These are phyloP conservation scores for Quercus rubra DNA, from an alignment of 306 rosid genomes.

Conservation along the genomic window DNA sequence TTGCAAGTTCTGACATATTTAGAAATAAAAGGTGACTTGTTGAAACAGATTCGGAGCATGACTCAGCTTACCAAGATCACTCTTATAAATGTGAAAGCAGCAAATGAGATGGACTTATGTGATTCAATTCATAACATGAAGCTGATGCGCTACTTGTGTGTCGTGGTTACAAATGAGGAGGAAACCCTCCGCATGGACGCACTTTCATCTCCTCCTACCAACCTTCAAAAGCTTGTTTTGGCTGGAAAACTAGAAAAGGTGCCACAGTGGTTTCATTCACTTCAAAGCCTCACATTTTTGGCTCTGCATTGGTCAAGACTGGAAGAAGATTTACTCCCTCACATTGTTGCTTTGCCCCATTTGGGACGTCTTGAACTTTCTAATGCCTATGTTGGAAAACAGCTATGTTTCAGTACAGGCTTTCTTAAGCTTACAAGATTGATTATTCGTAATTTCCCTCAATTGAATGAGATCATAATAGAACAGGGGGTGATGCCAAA, in stretches of 20 bases:
- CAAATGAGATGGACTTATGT: neutral
- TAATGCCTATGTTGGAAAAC: too few relatives aligned
- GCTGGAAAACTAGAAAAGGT: neutral
- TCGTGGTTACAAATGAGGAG: too few relatives aligned
- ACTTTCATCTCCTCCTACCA: slow-evolving; percentile 4
- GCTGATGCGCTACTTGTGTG: neutral
- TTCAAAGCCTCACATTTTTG: neutral
- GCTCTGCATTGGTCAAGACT: neutral
- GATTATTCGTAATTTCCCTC: too few relatives aligned
- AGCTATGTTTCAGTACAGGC: too few relatives aligned
- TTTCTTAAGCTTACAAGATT: too few relatives aligned
- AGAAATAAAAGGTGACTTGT: neutral
- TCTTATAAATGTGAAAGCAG: neutral
- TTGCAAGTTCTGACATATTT: neutral
- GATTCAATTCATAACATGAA: slow-evolving; percentile 5
- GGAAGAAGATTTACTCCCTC: neutral
- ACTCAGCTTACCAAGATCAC: neutral
- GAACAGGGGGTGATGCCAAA: too few relatives aligned
- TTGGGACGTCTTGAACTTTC: neutral
- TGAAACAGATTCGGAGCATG: neutral
- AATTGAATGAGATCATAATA: too few relatives aligned
- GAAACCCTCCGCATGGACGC: neutral
- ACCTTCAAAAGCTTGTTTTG: neutral
- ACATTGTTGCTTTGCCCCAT: neutral
- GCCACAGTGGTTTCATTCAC: slow-evolving; percentile 1